Percentiles rank a stretch among this genome's conserved stretches.
Evolutionary conservation across 257 asterid species (phyloP).

Genomic region (Gentiana dahurica): DNA sequence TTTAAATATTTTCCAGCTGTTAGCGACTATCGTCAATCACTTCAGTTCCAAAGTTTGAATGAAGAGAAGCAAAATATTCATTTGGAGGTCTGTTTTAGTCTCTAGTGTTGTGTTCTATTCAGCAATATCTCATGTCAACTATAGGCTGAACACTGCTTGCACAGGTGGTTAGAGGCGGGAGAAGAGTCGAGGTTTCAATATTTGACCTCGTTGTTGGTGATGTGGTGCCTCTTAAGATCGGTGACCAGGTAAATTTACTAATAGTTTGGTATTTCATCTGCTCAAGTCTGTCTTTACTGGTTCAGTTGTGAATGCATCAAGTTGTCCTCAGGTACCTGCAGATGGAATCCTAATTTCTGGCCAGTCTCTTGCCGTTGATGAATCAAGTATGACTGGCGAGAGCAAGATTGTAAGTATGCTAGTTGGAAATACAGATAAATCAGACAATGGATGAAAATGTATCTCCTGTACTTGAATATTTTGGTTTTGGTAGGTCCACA

Average conservation of each 20-base stretch:
- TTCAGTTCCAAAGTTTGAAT: slow-evolving; percentile 85
- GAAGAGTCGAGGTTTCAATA: slow-evolving; percentile 69
- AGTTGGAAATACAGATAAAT: slow-evolving; percentile 6
- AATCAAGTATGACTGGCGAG: slow-evolving; percentile 99
- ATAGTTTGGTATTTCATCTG: slow-evolving; percentile 3
- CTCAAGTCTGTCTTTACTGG: background rate
- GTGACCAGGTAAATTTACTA: slow-evolving; percentile 66
- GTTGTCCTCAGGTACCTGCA: slow-evolving; percentile 66
- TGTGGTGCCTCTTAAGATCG: slow-evolving; percentile 87
- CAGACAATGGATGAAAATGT: slow-evolving; percentile 3
- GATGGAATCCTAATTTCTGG: slow-evolving; percentile 76
- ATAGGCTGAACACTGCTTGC: background rate
- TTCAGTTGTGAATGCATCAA: slow-evolving; percentile 10
- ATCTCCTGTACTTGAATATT: slow-evolving; percentile 6
- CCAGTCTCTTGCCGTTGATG: slow-evolving; percentile 86
- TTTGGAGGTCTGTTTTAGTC: slow-evolving; percentile 53
- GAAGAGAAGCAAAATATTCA: slow-evolving; percentile 97
- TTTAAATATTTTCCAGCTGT: slow-evolving; percentile 41
- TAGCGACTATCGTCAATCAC: slow-evolving; percentile 93
- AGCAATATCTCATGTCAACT: background rate
- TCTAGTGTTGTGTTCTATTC: background rate
- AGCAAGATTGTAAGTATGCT: slow-evolving; percentile 73
- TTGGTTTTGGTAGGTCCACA: slow-evolving; percentile 48
- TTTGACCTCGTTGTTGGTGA: slow-evolving; percentile 93
- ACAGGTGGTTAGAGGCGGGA: slow-evolving; percentile 82